phyloP scores from a whole-genome alignment of 2,329 filamentous ascomycete species.

The Penicillium sclerotigenum region DNA sequence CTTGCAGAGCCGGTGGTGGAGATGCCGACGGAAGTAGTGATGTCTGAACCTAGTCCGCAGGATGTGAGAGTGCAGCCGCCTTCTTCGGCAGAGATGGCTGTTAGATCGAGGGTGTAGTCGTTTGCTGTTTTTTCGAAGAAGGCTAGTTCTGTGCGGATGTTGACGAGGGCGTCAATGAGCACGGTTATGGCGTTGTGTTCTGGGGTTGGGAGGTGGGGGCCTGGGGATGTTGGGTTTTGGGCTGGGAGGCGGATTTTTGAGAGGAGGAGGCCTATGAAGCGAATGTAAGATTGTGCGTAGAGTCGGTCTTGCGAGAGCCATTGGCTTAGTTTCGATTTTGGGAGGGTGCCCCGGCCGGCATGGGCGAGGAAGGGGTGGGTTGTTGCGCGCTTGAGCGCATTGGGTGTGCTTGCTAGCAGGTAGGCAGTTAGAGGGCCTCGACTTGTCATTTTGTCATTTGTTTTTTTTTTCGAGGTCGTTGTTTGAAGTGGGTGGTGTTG shows the following conservation, averaged over 20 bases:
- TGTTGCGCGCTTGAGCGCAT: conserved; percentile 56
- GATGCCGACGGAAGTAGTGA: conserved; percentile 17
- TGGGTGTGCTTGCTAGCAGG: conserved; percentile 51
- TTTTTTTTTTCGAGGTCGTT: background rate
- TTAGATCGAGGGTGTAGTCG: conserved; percentile 57
- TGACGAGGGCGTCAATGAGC: conserved; percentile 62
- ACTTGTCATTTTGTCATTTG: conserved; percentile 31
- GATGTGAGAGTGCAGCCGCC: conserved; percentile 34
- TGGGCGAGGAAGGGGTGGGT: conserved; percentile 64
- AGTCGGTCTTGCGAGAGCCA: conserved; percentile 72
- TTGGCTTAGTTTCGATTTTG: conserved; percentile 54
- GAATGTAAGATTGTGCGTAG: conserved; percentile 68
- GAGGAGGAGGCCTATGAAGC: conserved; percentile 64
- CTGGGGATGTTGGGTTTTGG: conserved; percentile 29
- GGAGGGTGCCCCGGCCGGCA: conserved; percentile 61
- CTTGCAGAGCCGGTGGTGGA: conserved; percentile 18
- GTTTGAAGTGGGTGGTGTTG: background rate
- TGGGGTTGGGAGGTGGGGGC: conserved; percentile 31
- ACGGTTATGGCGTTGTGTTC: conserved; percentile 60
- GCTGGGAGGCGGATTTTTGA: conserved; percentile 56
- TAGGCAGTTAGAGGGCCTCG: conserved; percentile 52
- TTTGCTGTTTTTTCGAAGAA: conserved; percentile 65
- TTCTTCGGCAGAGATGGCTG: conserved; percentile 33
- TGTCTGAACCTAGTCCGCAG: conserved; percentile 7
- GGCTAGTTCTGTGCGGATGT: conserved; percentile 63